A percentile compares a stretch with the other conserved stretches of the same genome.
Conservation (phyloP, 2,329 filamentous ascomycete species). For the Ophiostoma fasciatum region DNA sequence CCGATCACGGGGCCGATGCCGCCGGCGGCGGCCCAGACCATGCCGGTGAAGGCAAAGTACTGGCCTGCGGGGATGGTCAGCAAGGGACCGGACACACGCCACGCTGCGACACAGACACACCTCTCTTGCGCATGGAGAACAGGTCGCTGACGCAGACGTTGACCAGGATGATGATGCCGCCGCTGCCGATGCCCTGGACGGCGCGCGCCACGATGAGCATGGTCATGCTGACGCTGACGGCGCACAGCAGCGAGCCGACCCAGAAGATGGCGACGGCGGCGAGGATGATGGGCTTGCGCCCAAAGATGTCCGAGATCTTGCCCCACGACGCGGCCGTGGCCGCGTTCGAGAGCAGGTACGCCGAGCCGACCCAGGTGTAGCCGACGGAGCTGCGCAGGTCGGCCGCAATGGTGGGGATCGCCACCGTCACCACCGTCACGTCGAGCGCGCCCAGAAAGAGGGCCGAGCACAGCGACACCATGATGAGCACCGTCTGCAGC, state of each 20-base stretch:
- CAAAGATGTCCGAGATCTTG: conserved; percentile 43
- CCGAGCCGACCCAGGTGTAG: conserved; percentile 65
- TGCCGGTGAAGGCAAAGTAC: conserved; percentile 49
- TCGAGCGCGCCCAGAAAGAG: conserved; percentile 33
- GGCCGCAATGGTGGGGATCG: conserved; percentile 42
- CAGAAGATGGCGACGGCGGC: conserved; percentile 33
- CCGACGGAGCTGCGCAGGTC: conserved; percentile 47
- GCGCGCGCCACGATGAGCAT: conserved; percentile 33
- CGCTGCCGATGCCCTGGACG: conserved; percentile 36
- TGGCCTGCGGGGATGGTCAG: no score
- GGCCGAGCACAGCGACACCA: conserved; percentile 24
- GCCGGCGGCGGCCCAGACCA: conserved; percentile 52
- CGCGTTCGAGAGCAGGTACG: conserved; percentile 56
- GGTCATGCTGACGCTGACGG: conserved; percentile 27
- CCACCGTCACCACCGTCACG: conserved; percentile 44
- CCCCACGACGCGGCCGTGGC: conserved; percentile 59
- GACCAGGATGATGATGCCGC: conserved; percentile 35
- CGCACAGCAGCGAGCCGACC: conserved; percentile 33
- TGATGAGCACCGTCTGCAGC: conserved; percentile 20
- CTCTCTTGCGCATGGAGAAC: conserved; percentile 30
- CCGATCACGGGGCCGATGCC: conserved; percentile 46
- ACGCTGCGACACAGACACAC: conserved; percentile 5
- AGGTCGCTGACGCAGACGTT: conserved; percentile 39
- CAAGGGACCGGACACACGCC: no score
- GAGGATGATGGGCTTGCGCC: conserved; percentile 37